Evolutionary conservation across 805 yeast species (phyloP).

Genomic region (Yarrowia bubula): DNA sequence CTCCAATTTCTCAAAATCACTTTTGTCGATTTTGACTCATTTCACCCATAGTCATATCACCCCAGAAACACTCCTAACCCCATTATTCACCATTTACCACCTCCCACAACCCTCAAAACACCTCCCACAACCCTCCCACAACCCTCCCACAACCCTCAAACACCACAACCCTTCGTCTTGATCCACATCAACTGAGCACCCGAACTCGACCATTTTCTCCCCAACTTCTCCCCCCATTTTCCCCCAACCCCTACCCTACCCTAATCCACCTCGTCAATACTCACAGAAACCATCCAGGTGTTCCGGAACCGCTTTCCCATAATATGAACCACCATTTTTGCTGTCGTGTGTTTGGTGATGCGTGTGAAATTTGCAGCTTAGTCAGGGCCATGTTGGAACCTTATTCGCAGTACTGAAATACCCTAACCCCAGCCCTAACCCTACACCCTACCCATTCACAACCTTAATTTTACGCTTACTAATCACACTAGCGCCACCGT

Average conservation of each 20-base stretch:
- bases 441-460: too few species aligned
- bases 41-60: too few species aligned
- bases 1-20: too few species aligned
- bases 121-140: not conserved
- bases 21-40: too few species aligned
- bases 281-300: conserved; percentile 26
- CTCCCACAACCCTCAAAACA: too few species aligned
- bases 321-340: conserved; percentile 27
- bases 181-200: not conserved
- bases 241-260: not conserved
- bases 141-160: not conserved
- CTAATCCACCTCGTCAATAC: not conserved
- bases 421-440: not conserved
- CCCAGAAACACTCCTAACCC: too few species aligned
- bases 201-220: not conserved
- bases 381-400: not conserved
- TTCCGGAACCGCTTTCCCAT: conserved; percentile 27
- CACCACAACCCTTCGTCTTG: not conserved
- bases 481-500: not conserved
- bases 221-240: not conserved
- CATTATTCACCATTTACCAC: too few species aligned
- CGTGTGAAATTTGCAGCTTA: conserved; percentile 22
- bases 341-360: conserved; percentile 10
- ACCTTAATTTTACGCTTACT: not conserved
- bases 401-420: not conserved